Evolutionary conservation across 345 rosid species (phyloP), one percentile per base, ranked within the genome.

Genomic region (Acer campestre): DNA sequence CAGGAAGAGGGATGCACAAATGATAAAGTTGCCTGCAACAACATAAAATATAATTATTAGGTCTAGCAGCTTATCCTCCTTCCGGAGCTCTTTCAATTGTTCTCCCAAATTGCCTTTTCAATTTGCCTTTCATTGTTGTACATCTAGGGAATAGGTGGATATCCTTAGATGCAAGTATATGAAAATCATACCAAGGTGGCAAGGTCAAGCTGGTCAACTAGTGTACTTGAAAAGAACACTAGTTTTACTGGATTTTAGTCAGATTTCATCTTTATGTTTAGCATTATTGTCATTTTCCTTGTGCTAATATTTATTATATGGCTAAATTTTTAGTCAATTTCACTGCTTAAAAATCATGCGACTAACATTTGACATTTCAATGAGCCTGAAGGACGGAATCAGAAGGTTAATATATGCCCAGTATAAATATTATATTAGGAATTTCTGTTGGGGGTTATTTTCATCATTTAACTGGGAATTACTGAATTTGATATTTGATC

Each of bases 211-310:
- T 63, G 61, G 9, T 10, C 70, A 48, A 12, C 48, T 49, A 10
- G 40, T 31, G 31, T 58, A 29, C n/a, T 48, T 27, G 61, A n/a
- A 29, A 17, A 29, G 40, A 49, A 49, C 31, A 18, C 27, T 67
- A 67, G 8, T 17, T 74, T 1, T 63, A 46, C 17, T 25, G 58
- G 44, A 63, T 38, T 74, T 18, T 74, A 11, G 48, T n/a, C 5
- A 27, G 29, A 46, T 27, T 48, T 63, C 17, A 6, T 74, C 61
- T 18, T 16, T 40, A 10, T 48, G 27, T 29, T 22, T 74, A 29
- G 46, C 31, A 63, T 49, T 63, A 29, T 25, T 48, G 42, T 64
- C n/a, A 31, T 46, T 74, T 27, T 42, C 77, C 44, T 40, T 61
- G 65, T 20, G 31, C n/a, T 29, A 38, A 12, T 74, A 20, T 74